Percentiles rank a stretch among this genome's conserved stretches.
phyloP scores from a whole-genome alignment of 139 green algal species.

The Auxenochlorella pyrenoidosa region DNA sequence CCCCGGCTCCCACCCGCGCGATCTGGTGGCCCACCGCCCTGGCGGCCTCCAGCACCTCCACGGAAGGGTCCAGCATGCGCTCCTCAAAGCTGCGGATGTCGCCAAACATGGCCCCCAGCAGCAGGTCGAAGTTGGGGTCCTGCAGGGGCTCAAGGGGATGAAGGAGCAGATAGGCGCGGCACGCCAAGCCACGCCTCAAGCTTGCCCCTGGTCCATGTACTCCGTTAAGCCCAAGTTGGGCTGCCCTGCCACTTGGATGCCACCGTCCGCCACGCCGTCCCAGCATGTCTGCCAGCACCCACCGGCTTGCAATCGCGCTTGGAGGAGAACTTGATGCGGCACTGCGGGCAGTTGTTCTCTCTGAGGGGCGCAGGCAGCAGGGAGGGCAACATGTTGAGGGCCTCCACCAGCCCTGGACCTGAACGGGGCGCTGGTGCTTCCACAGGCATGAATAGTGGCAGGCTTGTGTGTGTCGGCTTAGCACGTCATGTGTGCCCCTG shows the following conservation, averaged over 20 bases:
- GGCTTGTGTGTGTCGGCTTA: not conserved
- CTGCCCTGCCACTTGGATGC: too few species aligned
- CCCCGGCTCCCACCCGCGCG: not conserved
- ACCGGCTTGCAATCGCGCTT: conserved; percentile 55
- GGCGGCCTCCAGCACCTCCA: conserved; percentile 21
- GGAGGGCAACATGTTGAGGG: not conserved
- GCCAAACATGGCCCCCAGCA: conserved; percentile 50
- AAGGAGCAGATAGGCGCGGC: too few species aligned
- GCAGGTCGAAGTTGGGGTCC: conserved; percentile 50
- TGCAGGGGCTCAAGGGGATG: not conserved
- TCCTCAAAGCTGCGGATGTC: conserved; percentile 44
- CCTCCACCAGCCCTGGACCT: not conserved
- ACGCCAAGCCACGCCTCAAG: too few species aligned
- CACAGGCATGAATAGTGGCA: not conserved
- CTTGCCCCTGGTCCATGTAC: too few species aligned
- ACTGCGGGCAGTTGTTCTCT: conserved; percentile 58
- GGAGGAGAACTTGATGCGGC: conserved; percentile 50
- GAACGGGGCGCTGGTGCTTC: not conserved
- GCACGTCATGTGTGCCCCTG: not conserved
- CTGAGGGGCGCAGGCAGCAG: conserved; percentile 30
- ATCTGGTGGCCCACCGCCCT: conserved; percentile 21
- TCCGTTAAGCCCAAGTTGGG: too few species aligned
- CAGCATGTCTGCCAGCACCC: not conserved
- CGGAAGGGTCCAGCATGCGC: conserved; percentile 22
- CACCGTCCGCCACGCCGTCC: too few species aligned